Percentiles rank a stretch among this genome's conserved stretches.
Evolutionary conservation across 306 rosid genomes (phyloP).

Genomic region (Corylus americana): DNA sequence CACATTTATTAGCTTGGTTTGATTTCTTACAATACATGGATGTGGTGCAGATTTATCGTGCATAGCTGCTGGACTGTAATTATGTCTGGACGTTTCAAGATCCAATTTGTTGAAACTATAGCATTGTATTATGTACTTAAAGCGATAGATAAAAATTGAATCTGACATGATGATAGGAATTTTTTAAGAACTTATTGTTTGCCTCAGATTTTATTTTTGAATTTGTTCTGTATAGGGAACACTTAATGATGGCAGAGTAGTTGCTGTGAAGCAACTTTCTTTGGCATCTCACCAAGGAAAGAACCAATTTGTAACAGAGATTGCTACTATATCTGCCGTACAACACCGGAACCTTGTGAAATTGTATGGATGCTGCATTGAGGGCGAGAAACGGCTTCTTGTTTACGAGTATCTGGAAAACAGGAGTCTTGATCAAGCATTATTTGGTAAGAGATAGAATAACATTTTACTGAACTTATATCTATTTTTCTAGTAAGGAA

Average conservation of each 20-base stretch:
- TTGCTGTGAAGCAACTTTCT: conserved; percentile 85
- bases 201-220: neutral
- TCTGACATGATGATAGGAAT: neutral
- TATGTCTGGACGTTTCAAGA: neutral
- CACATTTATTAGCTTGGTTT: neutral
- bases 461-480: neutral
- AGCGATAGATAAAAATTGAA: neutral
- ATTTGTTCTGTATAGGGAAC: conserved; percentile 52
- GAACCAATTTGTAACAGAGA: conserved; percentile 76
- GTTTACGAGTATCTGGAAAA: conserved; percentile 84
- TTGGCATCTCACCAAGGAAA: conserved; percentile 84
- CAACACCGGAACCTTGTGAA: conserved; percentile 85
- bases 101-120: neutral
- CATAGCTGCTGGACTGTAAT: neutral
- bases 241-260: conserved; percentile 69
- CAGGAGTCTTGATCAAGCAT: conserved; percentile 81
- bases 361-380: conserved; percentile 73
- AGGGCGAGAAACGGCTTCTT: conserved; percentile 69
- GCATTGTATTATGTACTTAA: neutral
- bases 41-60: neutral
- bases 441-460: conserved; percentile 59
- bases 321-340: conserved; percentile 81
- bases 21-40: neutral
- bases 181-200: neutral
- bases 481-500: neutral